These are phyloP conservation scores for Salix viminalis DNA, from an alignment of 345 rosid genomes.

Conservation along the genomic window DNA sequence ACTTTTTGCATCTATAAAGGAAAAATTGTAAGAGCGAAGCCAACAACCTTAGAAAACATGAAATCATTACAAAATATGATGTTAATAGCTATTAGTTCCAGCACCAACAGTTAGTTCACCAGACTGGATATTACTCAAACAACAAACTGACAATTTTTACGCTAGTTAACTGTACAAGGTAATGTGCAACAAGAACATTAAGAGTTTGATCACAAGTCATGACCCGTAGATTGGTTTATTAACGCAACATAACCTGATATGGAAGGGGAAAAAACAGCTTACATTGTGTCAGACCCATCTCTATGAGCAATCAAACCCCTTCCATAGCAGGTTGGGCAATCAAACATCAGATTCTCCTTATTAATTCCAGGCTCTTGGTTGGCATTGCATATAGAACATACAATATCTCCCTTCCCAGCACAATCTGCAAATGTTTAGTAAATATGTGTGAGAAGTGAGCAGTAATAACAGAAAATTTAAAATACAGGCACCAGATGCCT, in stretches of 20 bases:
- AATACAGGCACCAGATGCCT: background rate
- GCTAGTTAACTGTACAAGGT: background rate
- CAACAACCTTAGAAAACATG: background rate
- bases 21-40: background rate
- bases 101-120: background rate
- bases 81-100: background rate
- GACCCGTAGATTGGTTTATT: background rate
- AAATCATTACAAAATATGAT: background rate
- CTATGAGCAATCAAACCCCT: conserved; percentile 91
- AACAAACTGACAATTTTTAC: background rate
- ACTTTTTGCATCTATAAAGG: conserved; percentile 53
- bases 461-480: background rate
- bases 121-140: background rate
- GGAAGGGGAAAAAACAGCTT: conserved; percentile 20
- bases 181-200: background rate
- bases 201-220: background rate
- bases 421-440: conserved; percentile 46
- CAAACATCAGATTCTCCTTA: conserved; percentile 66
- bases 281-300: conserved; percentile 94
- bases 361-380: conserved; percentile 77
- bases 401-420: conserved; percentile 60
- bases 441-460: background rate
- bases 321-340: conserved; percentile 66
- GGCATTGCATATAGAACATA: conserved; percentile 67
- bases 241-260: too few species aligned